phyloP scores from a whole-genome alignment of 495 filamentous ascomycete species.

The Hypoxylon fragiforme region DNA sequence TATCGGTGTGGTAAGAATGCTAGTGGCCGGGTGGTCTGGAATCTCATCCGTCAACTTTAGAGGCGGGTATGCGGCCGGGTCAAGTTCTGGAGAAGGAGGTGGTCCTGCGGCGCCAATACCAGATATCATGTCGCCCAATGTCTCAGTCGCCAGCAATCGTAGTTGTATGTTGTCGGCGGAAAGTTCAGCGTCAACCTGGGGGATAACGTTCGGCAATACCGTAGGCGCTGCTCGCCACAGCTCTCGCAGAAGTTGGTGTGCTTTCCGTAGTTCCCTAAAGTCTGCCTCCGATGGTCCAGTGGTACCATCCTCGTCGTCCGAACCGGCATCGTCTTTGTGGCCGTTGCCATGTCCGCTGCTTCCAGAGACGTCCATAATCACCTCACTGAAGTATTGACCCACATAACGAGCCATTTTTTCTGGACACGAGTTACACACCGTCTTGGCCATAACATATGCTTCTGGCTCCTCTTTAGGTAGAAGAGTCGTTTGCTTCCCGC shows the following conservation, averaged over 20 bases:
- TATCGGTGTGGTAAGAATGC: slow-evolving; percentile 73
- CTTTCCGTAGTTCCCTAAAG: slow-evolving; percentile 82
- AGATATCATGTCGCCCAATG: slow-evolving; percentile 88
- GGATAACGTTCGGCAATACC: slow-evolving; percentile 90
- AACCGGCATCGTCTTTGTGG: slow-evolving; percentile 59
- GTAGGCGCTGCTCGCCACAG: slow-evolving; percentile 90
- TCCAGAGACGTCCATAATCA: slow-evolving; percentile 84
- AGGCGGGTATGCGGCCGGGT: slow-evolving; percentile 80
- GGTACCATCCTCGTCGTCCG: slow-evolving; percentile 69
- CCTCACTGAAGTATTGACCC: slow-evolving; percentile 95
- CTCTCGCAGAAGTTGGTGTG: slow-evolving; percentile 85
- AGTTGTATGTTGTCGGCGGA: slow-evolving; percentile 86
- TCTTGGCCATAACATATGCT: slow-evolving; percentile 94
- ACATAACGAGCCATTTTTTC: slow-evolving; percentile 94
- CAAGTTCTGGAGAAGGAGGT: slow-evolving; percentile 69
- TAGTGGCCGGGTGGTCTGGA: slow-evolving; percentile 50
- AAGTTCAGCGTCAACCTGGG: slow-evolving; percentile 90
- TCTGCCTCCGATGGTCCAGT: slow-evolving; percentile 76
- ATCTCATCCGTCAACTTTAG: slow-evolving; percentile 64
- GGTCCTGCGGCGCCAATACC: slow-evolving; percentile 89
- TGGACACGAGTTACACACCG: slow-evolving; percentile 84
- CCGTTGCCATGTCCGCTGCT: slow-evolving; percentile 53
- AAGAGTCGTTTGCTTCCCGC: slow-evolving; percentile 70
- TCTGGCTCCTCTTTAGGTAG: slow-evolving; percentile 82
- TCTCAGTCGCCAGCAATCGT: slow-evolving; percentile 85